phyloP scores from a whole-genome alignment of 495 filamentous ascomycete genomes.

The Filosporella fistucella region DNA sequence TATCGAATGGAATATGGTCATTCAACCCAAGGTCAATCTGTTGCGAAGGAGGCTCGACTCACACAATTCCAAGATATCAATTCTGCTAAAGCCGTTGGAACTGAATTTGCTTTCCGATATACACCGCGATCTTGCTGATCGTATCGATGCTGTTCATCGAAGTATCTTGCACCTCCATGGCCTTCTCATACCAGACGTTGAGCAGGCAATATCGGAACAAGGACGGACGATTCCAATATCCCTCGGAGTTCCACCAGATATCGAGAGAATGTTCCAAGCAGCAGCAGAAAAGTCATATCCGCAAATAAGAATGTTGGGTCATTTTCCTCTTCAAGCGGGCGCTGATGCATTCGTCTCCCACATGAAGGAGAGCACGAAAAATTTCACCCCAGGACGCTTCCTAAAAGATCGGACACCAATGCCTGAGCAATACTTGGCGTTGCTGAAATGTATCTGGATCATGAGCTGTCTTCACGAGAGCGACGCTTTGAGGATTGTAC shows the following conservation, averaged over 20 bases:
- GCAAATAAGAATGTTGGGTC: neutral
- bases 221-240: constrained; percentile 3
- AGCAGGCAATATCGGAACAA: constrained; percentile 13
- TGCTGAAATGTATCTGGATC: constrained; percentile 26
- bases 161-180: constrained; percentile 12
- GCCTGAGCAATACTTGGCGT: constrained; percentile 17
- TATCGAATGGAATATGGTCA: constrained; percentile 20
- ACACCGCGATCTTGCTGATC: constrained; percentile 19
- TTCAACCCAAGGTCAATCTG: constrained; percentile 18
- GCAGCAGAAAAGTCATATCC: constrained; percentile 10
- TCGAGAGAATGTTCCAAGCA: constrained; percentile 9
- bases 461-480: constrained; percentile 7
- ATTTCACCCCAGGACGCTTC: constrained; percentile 19
- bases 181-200: constrained; percentile 16
- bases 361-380: constrained; percentile 16
- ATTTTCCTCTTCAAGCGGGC: constrained; percentile 20
- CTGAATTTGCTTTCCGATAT: constrained; percentile 17
- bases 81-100: constrained; percentile 24
- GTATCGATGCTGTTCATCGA: constrained; percentile 19
- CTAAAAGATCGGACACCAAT: constrained; percentile 14
- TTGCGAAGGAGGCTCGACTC: constrained; percentile 14
- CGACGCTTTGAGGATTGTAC: neutral
- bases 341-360: constrained; percentile 21
- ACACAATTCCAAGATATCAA: constrained; percentile 23
- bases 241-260: constrained; percentile 8